A percentile compares a stretch with the other conserved stretches of the same genome.
Evolutionary conservation across 139 green algal species (phyloP).

Genomic region (Picochlorum sp.): DNA sequence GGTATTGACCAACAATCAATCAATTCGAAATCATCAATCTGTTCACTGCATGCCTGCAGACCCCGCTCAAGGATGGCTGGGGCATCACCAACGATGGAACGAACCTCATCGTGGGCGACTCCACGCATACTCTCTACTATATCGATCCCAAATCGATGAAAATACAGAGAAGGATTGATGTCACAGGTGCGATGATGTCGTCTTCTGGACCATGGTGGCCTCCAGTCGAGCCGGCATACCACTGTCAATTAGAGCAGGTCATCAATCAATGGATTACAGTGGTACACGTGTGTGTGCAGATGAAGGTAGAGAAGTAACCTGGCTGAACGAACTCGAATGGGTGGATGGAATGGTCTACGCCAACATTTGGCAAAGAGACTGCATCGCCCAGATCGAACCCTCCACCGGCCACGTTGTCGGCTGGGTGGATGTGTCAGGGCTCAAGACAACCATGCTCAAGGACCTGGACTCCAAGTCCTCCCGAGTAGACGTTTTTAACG

Average conservation of each 20-base stretch:
- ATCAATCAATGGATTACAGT: no score
- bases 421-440: conserved; percentile 48
- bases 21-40: no score
- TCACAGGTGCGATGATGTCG: background rate
- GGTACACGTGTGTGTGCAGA: conserved; percentile 10
- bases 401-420: conserved; percentile 39
- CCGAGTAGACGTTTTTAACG: conserved; percentile 78
- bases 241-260: no score
- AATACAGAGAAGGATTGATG: conserved; percentile 9
- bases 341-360: conserved; percentile 66
- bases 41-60: no score
- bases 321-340: conserved; percentile 62
- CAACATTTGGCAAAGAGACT: conserved; percentile 79
- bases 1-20: background rate
- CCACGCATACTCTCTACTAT: conserved; percentile 40
- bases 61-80: conserved; percentile 71
- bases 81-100: conserved; percentile 58
- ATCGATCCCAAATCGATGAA: conserved; percentile 41
- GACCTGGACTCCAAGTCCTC: background rate
- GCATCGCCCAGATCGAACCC: conserved; percentile 68
- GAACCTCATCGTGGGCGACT: conserved; percentile 61
- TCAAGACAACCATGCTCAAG: conserved; percentile 26
- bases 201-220: background rate
- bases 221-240: no score
- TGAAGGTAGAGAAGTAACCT: conserved; percentile 5